Evolutionary conservation across 192 early-diverging fungal species (phyloP).

Genomic region (Coemansia sp.): DNA sequence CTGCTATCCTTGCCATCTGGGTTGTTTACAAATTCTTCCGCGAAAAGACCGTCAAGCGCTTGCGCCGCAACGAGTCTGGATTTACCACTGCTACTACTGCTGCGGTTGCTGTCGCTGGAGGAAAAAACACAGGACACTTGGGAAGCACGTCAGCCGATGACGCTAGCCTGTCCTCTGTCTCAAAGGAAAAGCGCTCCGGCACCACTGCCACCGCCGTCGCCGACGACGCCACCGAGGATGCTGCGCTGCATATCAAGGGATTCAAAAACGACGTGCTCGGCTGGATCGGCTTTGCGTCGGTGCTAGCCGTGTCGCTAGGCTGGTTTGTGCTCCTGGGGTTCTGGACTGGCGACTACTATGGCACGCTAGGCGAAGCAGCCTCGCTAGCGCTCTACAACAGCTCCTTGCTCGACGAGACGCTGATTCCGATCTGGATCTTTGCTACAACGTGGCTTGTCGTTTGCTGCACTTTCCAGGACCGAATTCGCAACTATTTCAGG

Average conservation of each 20-base stretch:
- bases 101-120: background rate
- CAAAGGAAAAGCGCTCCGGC: constrained; percentile 6
- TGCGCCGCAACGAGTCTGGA: constrained; percentile 23
- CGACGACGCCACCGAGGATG: background rate
- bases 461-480: constrained; percentile 30
- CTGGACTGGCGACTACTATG: constrained; percentile 55
- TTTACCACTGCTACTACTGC: constrained; percentile 19
- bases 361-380: constrained; percentile 54
- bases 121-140: constrained; percentile 20
- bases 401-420: constrained; percentile 36
- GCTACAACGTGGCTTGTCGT: constrained; percentile 46
- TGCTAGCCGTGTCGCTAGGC: constrained; percentile 30
- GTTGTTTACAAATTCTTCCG: constrained; percentile 38
- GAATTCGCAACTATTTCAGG: constrained; percentile 56
- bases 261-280: constrained; percentile 48
- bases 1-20: constrained; percentile 48
- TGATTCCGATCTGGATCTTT: constrained; percentile 56
- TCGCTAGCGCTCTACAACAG: constrained; percentile 57
- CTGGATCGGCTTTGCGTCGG: constrained; percentile 32
- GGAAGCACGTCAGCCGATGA: background rate
- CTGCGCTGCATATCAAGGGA: constrained; percentile 26
- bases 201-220: constrained; percentile 4
- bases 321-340: constrained; percentile 46
- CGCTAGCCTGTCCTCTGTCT: background rate
- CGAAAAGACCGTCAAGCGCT: constrained; percentile 12